Percentiles rank a stretch among this genome's conserved stretches.
Conservation (phyloP, 495 filamentous ascomycete genomes). For the Lophiotrema nucula region DNA sequence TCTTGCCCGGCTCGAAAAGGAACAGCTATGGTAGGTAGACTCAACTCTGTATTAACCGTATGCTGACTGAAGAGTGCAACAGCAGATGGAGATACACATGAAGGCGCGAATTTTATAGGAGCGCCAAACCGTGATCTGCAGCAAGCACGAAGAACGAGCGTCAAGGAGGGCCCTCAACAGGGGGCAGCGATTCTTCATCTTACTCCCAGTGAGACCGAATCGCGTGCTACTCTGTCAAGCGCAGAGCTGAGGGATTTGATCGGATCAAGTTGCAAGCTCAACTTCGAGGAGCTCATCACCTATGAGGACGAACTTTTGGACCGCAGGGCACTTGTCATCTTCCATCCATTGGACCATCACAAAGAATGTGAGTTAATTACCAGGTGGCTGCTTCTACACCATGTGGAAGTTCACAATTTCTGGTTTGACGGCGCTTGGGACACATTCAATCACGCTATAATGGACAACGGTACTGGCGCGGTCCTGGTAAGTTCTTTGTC, state of each 20-base stretch:
- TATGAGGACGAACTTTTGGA: constrained; percentile 2
- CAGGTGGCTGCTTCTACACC: constrained; percentile 14
- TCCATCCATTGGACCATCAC: constrained; percentile 23
- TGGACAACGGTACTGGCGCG: constrained; percentile 16
- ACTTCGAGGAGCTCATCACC: constrained; percentile 15
- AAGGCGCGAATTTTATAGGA: no score
- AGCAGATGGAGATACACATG: no score
- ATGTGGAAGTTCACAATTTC: constrained; percentile 22
- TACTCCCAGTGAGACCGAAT: no score
- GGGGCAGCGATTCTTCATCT: no score
- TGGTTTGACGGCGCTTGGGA: constrained; percentile 27
- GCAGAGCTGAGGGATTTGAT: constrained; percentile 10
- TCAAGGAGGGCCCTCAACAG: no score
- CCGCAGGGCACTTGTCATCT: constrained; percentile 26
- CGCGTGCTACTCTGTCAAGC: neutral
- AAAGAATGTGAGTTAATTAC: constrained; percentile 28
- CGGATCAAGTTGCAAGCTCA: constrained; percentile 9
- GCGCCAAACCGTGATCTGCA: no score
- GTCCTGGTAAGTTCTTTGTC: constrained; percentile 22
- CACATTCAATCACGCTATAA: constrained; percentile 16
- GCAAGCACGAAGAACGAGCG: no score
- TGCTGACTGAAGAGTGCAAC: no score
- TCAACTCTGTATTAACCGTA: no score
- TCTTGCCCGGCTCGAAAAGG: no score
- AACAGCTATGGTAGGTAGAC: no score